phyloP scores from a whole-genome alignment of 1,139 yeast genomes.

The Debaryomyces sp. region DNA sequence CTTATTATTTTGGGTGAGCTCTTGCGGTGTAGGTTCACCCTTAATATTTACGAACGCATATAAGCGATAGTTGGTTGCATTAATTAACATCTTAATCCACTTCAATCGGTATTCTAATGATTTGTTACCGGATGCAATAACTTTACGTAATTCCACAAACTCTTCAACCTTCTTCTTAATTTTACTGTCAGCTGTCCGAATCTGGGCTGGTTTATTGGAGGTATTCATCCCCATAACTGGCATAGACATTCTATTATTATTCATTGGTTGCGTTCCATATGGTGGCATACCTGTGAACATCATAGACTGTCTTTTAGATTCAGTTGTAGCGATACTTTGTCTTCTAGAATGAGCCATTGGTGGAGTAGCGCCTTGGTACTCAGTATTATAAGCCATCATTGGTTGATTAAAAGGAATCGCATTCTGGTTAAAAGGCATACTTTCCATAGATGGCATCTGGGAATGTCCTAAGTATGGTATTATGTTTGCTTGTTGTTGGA shows the following conservation, averaged over 20 bases:
- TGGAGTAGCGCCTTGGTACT: conserved; percentile 15
- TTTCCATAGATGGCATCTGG: conserved; percentile 8
- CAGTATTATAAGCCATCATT: conserved; percentile 26
- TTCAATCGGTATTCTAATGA: conserved; percentile 44
- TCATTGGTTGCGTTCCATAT: conserved; percentile 4
- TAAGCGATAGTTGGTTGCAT: conserved; percentile 43
- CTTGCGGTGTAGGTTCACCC: conserved; percentile 42
- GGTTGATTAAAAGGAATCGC: conserved; percentile 19
- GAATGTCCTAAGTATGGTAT: conserved; percentile 16
- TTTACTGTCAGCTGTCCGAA: conserved; percentile 20
- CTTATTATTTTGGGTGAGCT: conserved; percentile 35
- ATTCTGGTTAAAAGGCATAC: conserved; percentile 12
- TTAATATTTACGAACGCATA: conserved; percentile 47
- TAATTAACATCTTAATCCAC: conserved; percentile 50
- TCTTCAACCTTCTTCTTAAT: conserved; percentile 38
- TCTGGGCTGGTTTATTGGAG: conserved; percentile 8
- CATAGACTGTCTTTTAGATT: conserved; percentile 24
- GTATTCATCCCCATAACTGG: conserved; percentile 2
- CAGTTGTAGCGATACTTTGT: conserved; percentile 24
- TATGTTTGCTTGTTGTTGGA: conserved; percentile 2
- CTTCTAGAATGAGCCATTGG: conserved; percentile 12
- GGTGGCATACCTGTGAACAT: conserved; percentile 1
- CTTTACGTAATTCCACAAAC: conserved; percentile 36
- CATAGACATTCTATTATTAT: conserved; percentile 6
- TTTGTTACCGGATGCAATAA: conserved; percentile 49